Percentiles rank a stretch among this genome's conserved stretches.
Conservation (phyloP, 2,329 filamentous ascomycete genomes). For the Gaeumannomyces sp. region DNA sequence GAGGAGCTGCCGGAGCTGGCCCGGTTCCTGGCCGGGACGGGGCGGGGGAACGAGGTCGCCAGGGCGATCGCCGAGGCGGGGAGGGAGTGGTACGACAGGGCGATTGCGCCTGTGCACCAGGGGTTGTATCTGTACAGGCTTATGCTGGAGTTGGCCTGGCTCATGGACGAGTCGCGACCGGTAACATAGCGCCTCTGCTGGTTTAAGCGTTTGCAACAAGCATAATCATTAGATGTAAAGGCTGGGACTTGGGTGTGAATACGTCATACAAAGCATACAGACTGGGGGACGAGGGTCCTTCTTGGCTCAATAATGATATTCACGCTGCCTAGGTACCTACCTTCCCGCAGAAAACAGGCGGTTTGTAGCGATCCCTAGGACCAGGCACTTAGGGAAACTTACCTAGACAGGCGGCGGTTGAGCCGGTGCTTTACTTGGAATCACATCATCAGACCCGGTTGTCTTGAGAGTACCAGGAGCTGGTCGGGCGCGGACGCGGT, state of each 20-base stretch:
- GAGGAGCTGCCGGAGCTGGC: constrained; percentile 48
- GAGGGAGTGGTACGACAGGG: constrained; percentile 45
- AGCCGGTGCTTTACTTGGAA: neutral
- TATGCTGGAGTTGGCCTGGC: constrained; percentile 45
- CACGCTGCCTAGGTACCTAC: too few relatives aligned
- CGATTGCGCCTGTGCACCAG: constrained; percentile 51
- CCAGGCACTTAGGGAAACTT: neutral
- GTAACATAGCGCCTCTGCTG: neutral
- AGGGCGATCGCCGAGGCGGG: constrained; percentile 46
- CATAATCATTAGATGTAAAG: too few relatives aligned
- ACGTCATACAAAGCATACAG: neutral
- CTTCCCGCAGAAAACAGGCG: too few relatives aligned
- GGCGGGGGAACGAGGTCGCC: constrained; percentile 40
- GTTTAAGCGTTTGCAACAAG: neutral
- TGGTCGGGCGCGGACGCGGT: neutral
- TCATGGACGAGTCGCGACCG: constrained; percentile 27
- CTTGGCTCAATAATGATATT: too few relatives aligned
- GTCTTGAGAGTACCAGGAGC: constrained; percentile 1
- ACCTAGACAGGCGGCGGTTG: neutral
- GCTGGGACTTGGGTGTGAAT: neutral
- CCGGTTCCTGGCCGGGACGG: constrained; percentile 35
- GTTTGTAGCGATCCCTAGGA: too few relatives aligned
- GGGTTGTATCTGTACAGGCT: constrained; percentile 54
- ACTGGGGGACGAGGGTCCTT: neutral
- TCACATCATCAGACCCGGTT: neutral